Percentiles rank a stretch among this genome's conserved stretches.
These are phyloP conservation scores for Colletotrichum aenigma DNA, from an alignment of 2,329 filamentous ascomycete genomes.

Conservation along the genomic window DNA sequence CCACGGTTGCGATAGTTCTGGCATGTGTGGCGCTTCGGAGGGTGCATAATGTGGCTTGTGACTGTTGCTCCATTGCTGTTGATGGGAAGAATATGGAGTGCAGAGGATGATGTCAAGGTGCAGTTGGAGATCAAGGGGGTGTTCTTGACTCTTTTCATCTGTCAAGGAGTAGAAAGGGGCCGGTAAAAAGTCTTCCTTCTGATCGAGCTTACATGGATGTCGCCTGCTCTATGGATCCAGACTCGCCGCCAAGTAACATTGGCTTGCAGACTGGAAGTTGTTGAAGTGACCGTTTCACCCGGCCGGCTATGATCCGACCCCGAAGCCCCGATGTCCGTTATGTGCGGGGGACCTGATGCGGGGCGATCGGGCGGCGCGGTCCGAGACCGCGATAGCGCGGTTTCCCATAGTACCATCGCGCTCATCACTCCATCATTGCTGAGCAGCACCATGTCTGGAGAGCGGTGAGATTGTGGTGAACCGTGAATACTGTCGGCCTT, in stretches of 20 bases:
- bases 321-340: conserved; percentile 59
- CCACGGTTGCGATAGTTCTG: background rate
- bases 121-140: background rate
- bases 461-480: background rate
- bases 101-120: background rate
- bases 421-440: background rate
- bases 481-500: background rate
- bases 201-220: background rate
- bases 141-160: background rate
- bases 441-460: background rate
- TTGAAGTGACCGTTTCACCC: background rate
- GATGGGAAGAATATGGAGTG: accelerated
- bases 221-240: background rate
- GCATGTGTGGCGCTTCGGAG: background rate
- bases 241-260: background rate
- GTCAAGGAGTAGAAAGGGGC: background rate
- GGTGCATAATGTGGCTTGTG: background rate
- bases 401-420: conserved; percentile 49
- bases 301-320: background rate
- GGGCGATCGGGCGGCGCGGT: conserved; percentile 13
- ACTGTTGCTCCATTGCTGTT: background rate
- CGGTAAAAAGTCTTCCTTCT: background rate
- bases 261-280: background rate
- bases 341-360: background rate
- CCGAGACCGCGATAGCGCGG: conserved; percentile 65